A percentile compares a stretch with the other conserved stretches of the same genome.
Evolutionary conservation across 2,329 filamentous ascomycete species (phyloP).

Genomic region (Aureobasidium sp.): DNA sequence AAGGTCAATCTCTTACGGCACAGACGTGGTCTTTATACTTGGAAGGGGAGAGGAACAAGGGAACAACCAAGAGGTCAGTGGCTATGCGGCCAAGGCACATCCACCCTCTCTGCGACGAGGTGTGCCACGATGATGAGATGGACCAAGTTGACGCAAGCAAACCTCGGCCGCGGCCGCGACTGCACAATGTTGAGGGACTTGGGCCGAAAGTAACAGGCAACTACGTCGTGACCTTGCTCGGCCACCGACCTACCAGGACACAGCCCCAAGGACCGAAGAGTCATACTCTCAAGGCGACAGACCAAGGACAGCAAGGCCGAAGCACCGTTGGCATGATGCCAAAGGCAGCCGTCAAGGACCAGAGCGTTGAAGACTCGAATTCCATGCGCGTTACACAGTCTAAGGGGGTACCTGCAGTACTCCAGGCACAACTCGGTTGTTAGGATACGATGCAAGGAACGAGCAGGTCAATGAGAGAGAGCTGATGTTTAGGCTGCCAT

Average conservation of each 20-base stretch:
- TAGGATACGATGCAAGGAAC: constrained; percentile 5
- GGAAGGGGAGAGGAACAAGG: neutral
- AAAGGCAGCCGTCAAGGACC: neutral
- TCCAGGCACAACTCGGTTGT: neutral
- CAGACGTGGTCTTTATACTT: neutral
- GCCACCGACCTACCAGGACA: constrained; percentile 10
- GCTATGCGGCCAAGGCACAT: neutral
- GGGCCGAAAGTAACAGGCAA: neutral
- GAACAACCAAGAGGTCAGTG: neutral
- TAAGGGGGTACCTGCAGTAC: constrained; percentile 7
- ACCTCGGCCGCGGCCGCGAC: constrained; percentile 2
- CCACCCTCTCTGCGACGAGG: neutral
- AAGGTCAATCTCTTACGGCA: neutral
- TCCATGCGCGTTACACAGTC: neutral
- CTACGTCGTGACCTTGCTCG: neutral
- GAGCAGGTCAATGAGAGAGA: neutral
- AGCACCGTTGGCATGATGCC: neutral
- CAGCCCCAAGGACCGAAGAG: constrained; percentile 1
- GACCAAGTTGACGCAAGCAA: neutral
- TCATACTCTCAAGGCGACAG: neutral
- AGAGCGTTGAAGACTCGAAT: neutral
- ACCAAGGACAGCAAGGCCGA: neutral
- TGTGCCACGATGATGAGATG: neutral
- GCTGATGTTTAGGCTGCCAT: constrained; percentile 4
- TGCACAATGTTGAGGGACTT: neutral